phyloP scores from a whole-genome alignment of 768 basidiomycete genomes.

The Gymnopilus junonius region DNA sequence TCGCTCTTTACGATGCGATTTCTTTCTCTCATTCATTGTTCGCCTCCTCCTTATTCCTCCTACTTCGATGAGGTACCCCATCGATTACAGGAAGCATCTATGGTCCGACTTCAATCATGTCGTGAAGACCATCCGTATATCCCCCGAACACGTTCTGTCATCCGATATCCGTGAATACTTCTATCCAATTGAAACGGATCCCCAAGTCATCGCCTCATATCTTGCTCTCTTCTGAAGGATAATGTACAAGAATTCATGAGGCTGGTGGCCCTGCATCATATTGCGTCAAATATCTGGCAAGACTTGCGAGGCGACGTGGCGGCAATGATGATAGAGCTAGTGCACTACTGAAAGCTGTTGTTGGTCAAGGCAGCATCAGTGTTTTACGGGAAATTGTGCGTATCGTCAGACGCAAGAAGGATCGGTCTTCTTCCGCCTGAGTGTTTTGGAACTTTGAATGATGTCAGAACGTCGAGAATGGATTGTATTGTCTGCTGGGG shows the following conservation, averaged over 20 bases:
- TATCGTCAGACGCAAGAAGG: constrained; percentile 56
- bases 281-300: constrained; percentile 76
- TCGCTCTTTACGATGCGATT: constrained; percentile 88
- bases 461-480: constrained; percentile 24
- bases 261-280: constrained; percentile 76
- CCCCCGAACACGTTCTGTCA: constrained; percentile 55
- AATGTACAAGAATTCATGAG: constrained; percentile 61
- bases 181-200: constrained; percentile 70
- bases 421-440: constrained; percentile 47
- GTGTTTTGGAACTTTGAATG: constrained; percentile 47
- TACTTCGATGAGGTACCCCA: constrained; percentile 72
- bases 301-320: constrained; percentile 44
- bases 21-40: constrained; percentile 87
- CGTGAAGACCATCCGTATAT: constrained; percentile 60
- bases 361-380: constrained; percentile 50
- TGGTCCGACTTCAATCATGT: constrained; percentile 82
- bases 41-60: constrained; percentile 77
- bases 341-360: constrained; percentile 56
- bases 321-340: constrained; percentile 38
- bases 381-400: constrained; percentile 56
- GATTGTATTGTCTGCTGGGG: constrained; percentile 28
- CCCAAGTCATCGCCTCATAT: constrained; percentile 66
- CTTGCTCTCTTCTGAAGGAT: constrained; percentile 55
- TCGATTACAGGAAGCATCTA: constrained; percentile 83
- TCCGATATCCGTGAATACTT: constrained; percentile 63